Percentiles rank a stretch among this genome's conserved stretches.
Conservation (phyloP, 2,329 filamentous ascomycete species). For the Hypoxylon sp. region DNA sequence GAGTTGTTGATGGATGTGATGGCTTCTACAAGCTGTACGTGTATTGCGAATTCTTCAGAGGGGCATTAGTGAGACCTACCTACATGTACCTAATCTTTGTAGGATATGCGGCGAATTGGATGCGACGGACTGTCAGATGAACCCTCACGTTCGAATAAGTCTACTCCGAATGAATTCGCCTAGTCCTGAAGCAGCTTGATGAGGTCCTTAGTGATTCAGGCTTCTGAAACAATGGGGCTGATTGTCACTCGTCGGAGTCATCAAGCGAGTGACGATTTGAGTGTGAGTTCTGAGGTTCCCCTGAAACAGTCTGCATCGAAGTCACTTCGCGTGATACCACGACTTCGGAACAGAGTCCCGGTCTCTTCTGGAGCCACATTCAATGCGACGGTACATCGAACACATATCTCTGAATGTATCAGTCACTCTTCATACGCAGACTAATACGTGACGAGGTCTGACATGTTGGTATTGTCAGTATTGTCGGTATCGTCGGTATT, state of each 20-base stretch:
- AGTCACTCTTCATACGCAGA: not conserved
- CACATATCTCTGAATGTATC: conserved; percentile 5
- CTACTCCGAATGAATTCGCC: conserved; percentile 8
- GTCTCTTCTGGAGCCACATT: conserved; percentile 32
- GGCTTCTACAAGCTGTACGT: not conserved
- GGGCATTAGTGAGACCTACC: conserved; percentile 9
- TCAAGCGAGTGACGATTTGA: conserved; percentile 38
- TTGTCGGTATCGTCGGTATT: not conserved
- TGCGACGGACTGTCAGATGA: conserved; percentile 6
- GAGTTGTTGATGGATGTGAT: not conserved
- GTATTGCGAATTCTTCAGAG: not conserved
- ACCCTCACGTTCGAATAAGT: conserved; percentile 4
- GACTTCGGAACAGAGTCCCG: conserved; percentile 45
- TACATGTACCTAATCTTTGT: not conserved
- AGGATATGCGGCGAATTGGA: conserved; percentile 20
- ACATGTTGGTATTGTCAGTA: conserved; percentile 6
- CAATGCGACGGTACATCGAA: conserved; percentile 35
- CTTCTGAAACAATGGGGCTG: conserved; percentile 46
- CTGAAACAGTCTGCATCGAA: conserved; percentile 47
- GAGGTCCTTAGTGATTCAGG: conserved; percentile 41
- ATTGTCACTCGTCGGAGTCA: conserved; percentile 36
- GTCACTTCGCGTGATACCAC: conserved; percentile 45
- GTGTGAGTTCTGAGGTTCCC: conserved; percentile 30
- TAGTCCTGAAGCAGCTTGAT: conserved; percentile 27
- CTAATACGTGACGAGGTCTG: conserved; percentile 15